These are phyloP conservation scores for Chlorociboria aeruginascens DNA, from an alignment of 495 filamentous ascomycete genomes.

Conservation along the genomic window DNA sequence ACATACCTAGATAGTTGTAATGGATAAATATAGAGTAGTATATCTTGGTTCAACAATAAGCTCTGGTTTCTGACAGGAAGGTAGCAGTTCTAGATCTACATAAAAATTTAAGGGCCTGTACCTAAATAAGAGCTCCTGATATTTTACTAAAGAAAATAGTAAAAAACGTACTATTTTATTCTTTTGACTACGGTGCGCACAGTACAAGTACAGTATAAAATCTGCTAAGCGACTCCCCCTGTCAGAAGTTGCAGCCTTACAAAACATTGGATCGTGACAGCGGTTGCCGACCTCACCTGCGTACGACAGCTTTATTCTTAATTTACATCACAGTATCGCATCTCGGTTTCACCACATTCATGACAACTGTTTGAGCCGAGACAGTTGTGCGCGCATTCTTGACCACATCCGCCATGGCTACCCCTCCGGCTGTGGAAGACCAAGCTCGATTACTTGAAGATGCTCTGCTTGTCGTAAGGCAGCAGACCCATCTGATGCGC, in stretches of 20 bases:
- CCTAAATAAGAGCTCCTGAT: no score
- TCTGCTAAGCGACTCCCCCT: no score
- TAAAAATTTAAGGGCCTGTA: not conserved
- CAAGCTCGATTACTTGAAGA: slow-evolving; percentile 92
- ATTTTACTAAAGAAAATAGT: no score
- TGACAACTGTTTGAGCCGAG: slow-evolving; percentile 13
- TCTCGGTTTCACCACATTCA: slow-evolving; percentile 12
- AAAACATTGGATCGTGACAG: not conserved
- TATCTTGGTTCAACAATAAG: not conserved
- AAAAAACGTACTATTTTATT: no score
- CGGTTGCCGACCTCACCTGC: not conserved
- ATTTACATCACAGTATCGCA: not conserved
- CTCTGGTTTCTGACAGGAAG: no score
- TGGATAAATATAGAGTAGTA: not conserved
- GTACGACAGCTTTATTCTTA: slow-evolving; percentile 1
- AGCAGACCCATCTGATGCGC: slow-evolving; percentile 92
- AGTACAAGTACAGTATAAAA: no score
- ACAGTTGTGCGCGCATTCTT: slow-evolving; percentile 3
- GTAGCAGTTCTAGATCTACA: no score
- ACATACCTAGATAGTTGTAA: no score
- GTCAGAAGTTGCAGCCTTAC: slow-evolving; percentile 4
- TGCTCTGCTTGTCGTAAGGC: slow-evolving; percentile 89
- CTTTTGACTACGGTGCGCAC: no score
- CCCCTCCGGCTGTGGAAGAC: slow-evolving; percentile 68
- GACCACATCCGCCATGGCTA: slow-evolving; percentile 29